A percentile compares a stretch with the other conserved stretches of the same genome.
phyloP scores from a whole-genome alignment of 2,329 filamentous ascomycete genomes.

The Akanthomyces uredinophilus region DNA sequence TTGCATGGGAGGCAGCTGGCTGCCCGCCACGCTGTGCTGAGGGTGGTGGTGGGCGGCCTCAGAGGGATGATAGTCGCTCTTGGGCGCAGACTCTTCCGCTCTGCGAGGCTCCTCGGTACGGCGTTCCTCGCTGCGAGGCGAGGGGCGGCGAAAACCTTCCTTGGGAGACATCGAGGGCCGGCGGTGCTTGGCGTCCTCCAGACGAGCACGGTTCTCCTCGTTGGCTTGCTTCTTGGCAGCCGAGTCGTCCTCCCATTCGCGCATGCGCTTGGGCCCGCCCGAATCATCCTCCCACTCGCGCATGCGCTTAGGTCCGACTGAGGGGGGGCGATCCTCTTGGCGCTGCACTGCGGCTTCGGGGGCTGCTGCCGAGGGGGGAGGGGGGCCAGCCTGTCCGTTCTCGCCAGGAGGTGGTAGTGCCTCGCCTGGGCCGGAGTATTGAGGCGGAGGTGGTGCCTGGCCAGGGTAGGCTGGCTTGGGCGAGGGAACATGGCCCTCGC shows the following conservation, averaged over 20 bases:
- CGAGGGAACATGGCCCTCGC: conserved; percentile 73
- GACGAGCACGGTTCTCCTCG: conserved; percentile 78
- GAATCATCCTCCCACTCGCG: conserved; percentile 91
- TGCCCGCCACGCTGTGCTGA: conserved; percentile 49
- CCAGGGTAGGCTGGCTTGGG: conserved; percentile 81
- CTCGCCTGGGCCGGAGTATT: conserved; percentile 69
- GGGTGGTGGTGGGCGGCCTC: conserved; percentile 76
- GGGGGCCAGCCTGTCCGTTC: conserved; percentile 35
- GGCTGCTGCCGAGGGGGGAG: conserved; percentile 46
- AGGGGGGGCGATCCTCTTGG: conserved; percentile 69
- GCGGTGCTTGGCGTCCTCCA: conserved; percentile 79
- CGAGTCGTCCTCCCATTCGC: conserved; percentile 88
- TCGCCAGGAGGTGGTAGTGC: conserved; percentile 58
- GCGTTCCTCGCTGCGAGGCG: conserved; percentile 65
- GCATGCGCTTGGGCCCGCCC: conserved; percentile 70
- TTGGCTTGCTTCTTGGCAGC: conserved; percentile 79
- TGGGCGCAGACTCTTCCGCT: conserved; percentile 29
- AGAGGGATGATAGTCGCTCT: conserved; percentile 69
- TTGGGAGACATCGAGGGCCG: conserved; percentile 70
- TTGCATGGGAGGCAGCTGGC: conserved; percentile 60
- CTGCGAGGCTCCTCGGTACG: conserved; percentile 53
- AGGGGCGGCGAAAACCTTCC: conserved; percentile 69
- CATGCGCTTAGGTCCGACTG: conserved; percentile 74
- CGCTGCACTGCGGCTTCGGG: conserved; percentile 60
- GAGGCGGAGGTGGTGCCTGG: conserved; percentile 50